These are phyloP conservation scores for Chlamydomonas sp. DNA, from an alignment of 139 green algal species.

Conservation along the genomic window DNA sequence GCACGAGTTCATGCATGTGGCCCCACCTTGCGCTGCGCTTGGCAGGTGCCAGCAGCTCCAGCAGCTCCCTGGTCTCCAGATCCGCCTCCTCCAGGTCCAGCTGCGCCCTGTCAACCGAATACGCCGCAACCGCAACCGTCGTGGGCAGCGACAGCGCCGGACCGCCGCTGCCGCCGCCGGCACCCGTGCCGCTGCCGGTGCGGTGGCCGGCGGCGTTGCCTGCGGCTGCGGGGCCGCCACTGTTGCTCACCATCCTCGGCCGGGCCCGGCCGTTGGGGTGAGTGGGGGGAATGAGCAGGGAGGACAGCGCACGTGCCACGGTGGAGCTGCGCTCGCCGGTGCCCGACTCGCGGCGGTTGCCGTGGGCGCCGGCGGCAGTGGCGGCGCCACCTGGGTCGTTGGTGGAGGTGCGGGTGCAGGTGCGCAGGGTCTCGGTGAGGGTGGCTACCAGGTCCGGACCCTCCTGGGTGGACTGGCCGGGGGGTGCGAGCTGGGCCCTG, in stretches of 20 bases:
- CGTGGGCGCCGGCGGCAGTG: background rate
- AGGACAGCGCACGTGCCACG: background rate
- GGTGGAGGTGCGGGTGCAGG: background rate
- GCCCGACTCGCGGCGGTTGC: background rate
- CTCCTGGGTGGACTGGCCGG: slow-evolving; percentile 3
- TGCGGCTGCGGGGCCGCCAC: too few species aligned
- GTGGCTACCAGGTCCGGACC: background rate
- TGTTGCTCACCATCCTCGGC: background rate
- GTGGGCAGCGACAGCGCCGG: background rate
- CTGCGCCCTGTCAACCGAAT: background rate
- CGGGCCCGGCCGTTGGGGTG: background rate
- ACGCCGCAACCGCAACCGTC: background rate
- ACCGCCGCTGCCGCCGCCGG: background rate
- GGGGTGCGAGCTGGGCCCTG: background rate
- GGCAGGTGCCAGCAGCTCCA: slow-evolving; percentile 24
- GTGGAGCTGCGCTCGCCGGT: background rate
- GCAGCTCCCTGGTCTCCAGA: slow-evolving; percentile 17
- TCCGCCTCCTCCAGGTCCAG: slow-evolving; percentile 29
- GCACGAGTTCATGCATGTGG: background rate
- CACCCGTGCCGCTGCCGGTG: background rate
- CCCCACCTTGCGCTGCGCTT: slow-evolving; percentile 17
- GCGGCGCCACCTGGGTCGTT: background rate
- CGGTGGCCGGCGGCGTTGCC: background rate
- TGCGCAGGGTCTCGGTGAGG: slow-evolving; percentile 19
- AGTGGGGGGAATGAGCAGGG: background rate